Percentiles rank a stretch among this genome's conserved stretches.
Evolutionary conservation across 139 green algal species (phyloP).

Genomic region (Tetradesmus lagerheimii): DNA sequence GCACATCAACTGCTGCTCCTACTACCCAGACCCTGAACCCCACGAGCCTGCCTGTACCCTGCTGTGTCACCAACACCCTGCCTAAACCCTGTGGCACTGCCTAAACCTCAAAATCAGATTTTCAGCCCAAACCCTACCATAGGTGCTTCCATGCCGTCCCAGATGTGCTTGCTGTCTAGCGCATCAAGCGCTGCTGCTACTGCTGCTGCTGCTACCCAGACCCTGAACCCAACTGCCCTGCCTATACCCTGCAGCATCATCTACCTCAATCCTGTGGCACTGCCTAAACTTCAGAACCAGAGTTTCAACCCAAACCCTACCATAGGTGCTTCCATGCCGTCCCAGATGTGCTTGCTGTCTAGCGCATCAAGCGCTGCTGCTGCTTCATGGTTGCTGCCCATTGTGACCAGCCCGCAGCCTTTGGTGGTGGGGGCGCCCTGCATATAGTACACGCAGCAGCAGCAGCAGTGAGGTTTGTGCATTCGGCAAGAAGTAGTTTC

Average conservation of each 20-base stretch:
- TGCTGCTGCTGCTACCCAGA: not conserved
- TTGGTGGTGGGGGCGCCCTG: conserved; percentile 52
- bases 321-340: conserved; percentile 67
- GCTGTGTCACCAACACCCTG: too few species aligned
- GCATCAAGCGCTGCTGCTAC: not conserved
- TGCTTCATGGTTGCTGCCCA: conserved; percentile 64
- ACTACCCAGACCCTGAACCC: too few species aligned
- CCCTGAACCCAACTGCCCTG: not conserved
- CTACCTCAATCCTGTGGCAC: not conserved
- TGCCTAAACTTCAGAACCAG: conserved; percentile 40
- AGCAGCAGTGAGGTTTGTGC: too few species aligned
- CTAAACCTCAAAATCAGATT: too few species aligned
- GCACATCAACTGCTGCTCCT: too few species aligned
- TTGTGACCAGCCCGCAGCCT: conserved; percentile 73
- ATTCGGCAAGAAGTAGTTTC: not conserved
- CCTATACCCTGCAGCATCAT: conserved; percentile 31
- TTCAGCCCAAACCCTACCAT: conserved; percentile 40
- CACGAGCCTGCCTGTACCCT: too few species aligned
- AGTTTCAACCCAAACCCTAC: not conserved
- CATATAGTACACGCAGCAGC: not conserved
- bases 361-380: conserved; percentile 63
- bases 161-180: conserved; percentile 47
- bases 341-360: conserved; percentile 56
- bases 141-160: conserved; percentile 68
- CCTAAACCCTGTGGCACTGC: not conserved